These are phyloP conservation scores for Fusarium robinianum DNA, from an alignment of 2,329 filamentous ascomycete species.

Conservation along the genomic window DNA sequence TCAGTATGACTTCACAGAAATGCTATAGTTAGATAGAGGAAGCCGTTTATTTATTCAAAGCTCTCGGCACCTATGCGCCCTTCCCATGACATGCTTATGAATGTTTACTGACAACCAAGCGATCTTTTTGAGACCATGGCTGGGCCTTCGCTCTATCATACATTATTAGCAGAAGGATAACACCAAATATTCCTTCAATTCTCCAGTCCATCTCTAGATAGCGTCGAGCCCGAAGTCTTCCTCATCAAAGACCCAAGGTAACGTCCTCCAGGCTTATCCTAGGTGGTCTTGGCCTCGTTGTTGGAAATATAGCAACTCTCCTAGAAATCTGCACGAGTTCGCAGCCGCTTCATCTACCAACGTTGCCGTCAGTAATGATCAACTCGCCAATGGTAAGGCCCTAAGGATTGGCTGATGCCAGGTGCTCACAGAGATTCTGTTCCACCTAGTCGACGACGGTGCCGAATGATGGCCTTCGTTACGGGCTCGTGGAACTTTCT, in stretches of 20 bases:
- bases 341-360: conserved; percentile 58
- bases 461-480: conserved; percentile 54
- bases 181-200: too few relatives aligned
- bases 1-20: too few relatives aligned
- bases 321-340: conserved; percentile 67
- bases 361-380: conserved; percentile 62
- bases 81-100: too few relatives aligned
- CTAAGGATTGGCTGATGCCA: conserved; percentile 63
- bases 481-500: conserved; percentile 53
- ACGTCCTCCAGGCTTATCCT: conserved; percentile 49
- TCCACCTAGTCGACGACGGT: conserved; percentile 56
- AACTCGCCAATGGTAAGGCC: conserved; percentile 64
- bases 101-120: too few relatives aligned
- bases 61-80: too few relatives aligned
- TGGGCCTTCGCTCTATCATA: too few relatives aligned
- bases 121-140: too few relatives aligned
- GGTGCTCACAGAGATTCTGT: conserved; percentile 67
- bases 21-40: too few relatives aligned
- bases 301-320: conserved; percentile 59
- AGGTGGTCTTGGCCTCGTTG: conserved; percentile 47
- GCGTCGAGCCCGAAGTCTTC: too few relatives aligned
- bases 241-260: conserved; percentile 47
- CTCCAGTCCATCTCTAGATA: conserved; percentile 7
- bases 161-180: too few relatives aligned
- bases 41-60: too few relatives aligned